Conservation (phyloP, 306 rosid genomes). For the Hylodesmum podocarpum region DNA sequence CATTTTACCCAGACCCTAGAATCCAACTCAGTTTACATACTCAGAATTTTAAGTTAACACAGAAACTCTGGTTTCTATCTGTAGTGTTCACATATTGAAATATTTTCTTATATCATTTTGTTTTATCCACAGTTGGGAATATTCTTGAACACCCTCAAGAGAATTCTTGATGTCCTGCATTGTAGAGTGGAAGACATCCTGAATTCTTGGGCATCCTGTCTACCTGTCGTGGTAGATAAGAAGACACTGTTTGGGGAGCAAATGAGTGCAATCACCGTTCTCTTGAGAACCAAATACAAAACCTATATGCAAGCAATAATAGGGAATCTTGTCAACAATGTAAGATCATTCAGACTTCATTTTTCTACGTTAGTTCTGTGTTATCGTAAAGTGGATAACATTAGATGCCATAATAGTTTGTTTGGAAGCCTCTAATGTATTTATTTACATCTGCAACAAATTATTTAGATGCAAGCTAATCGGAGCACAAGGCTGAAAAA, state of each 20-base stretch:
- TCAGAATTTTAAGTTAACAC: not conserved
- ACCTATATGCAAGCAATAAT: slow-evolving; percentile 89
- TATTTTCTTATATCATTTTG: slow-evolving; percentile 5
- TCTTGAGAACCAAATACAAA: slow-evolving; percentile 89
- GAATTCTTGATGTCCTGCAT: slow-evolving; percentile 91
- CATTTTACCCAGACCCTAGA: not conserved
- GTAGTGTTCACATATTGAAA: slow-evolving; percentile 15
- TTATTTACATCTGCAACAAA: not conserved
- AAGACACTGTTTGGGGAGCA: slow-evolving; percentile 84
- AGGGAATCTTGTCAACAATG: slow-evolving; percentile 87
- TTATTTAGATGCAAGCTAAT: slow-evolving; percentile 73
- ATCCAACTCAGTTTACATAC: not conserved
- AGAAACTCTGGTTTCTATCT: not conserved
- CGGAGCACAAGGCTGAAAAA: slow-evolving; percentile 72
- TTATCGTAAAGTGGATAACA: not conserved
- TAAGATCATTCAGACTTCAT: slow-evolving; percentile 41
- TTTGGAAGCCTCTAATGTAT: not conserved
- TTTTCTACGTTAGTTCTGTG: slow-evolving; percentile 2
- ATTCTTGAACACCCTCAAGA: slow-evolving; percentile 87
- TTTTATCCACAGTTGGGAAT: slow-evolving; percentile 65
- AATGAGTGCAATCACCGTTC: slow-evolving; percentile 85
- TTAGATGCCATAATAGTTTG: not conserved
- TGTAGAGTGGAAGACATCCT: slow-evolving; percentile 89
- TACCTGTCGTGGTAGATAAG: slow-evolving; percentile 79
- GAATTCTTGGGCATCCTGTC: slow-evolving; percentile 85